Percentiles rank a stretch among this genome's conserved stretches.
These are phyloP conservation scores for Gossypium turneri DNA, from an alignment of 345 rosid genomes.

Conservation along the genomic window DNA sequence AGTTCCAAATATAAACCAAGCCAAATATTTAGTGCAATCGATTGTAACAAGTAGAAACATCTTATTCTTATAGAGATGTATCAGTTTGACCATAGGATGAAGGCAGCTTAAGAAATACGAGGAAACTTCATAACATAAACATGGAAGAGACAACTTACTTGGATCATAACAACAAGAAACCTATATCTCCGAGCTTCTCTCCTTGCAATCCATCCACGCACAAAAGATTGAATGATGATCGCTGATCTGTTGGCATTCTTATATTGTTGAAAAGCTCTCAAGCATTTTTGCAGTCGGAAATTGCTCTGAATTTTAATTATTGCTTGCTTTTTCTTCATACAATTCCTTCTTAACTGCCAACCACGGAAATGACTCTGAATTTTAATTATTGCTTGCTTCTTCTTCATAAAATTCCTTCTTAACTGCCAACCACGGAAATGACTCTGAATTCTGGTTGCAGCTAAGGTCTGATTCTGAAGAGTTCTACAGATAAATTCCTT, in stretches of 20 bases:
- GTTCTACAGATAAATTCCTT: constrained; percentile 22
- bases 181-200: constrained; percentile 26
- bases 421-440: constrained; percentile 38
- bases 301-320: constrained; percentile 37
- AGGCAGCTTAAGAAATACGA: background rate
- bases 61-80: background rate
- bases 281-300: constrained; percentile 29
- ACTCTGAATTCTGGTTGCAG: constrained; percentile 53
- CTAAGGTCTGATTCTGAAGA: constrained; percentile 23
- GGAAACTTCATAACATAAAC: background rate
- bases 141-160: constrained; percentile 42
- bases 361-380: constrained; percentile 43
- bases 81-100: background rate
- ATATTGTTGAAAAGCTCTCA: constrained; percentile 28
- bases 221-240: constrained; percentile 51
- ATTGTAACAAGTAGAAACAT: background rate
- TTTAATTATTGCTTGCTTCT: constrained; percentile 35
- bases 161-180: constrained; percentile 40
- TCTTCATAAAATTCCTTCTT: constrained; percentile 39
- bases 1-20: background rate
- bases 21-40: background rate
- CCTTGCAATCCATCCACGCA: constrained; percentile 56
- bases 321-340: constrained; percentile 35
- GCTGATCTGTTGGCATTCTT: constrained; percentile 42
- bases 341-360: constrained; percentile 43